Evolutionary conservation across 345 rosid genomes (phyloP).

Genomic region (Ceriops tagal): DNA sequence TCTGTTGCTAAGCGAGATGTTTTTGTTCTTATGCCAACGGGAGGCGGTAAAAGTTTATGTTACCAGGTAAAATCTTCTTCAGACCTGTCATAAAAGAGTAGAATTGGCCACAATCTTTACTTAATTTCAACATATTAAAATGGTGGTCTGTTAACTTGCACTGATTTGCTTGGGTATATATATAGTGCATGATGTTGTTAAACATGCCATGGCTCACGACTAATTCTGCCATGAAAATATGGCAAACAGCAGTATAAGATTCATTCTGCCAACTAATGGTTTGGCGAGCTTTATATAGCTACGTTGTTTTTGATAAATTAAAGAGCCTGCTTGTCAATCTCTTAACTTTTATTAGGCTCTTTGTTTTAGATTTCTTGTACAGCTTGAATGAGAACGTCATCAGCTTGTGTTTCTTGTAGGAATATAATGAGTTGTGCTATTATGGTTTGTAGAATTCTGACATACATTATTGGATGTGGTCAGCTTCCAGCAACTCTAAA

Average conservation of each 20-base stretch:
- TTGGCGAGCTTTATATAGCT: background rate
- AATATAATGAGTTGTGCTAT: conserved; percentile 1
- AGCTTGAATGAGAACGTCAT: background rate
- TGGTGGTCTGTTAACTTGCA: background rate
- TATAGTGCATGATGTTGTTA: background rate
- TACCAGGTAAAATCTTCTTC: conserved; percentile 52
- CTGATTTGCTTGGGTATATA: too few species aligned
- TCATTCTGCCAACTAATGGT: conserved; percentile 5
- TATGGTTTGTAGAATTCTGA: background rate
- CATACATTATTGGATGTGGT: conserved; percentile 7
- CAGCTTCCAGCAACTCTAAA: conserved; percentile 91
- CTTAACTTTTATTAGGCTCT: too few species aligned
- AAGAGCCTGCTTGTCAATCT: too few species aligned
- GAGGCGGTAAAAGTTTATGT: conserved; percentile 94
- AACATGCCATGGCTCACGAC: background rate
- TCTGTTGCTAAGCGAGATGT: conserved; percentile 66
- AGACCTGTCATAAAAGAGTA: background rate
- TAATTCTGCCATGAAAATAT: too few species aligned
- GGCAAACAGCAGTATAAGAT: background rate
- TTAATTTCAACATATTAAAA: background rate
- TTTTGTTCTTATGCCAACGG: conserved; percentile 84
- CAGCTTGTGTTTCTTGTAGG: background rate
- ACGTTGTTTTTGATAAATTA: background rate
- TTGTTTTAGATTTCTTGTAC: background rate
- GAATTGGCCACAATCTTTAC: background rate